phyloP scores from a whole-genome alignment of 495 filamentous ascomycete genomes.

The Aspergillus campestris region DNA sequence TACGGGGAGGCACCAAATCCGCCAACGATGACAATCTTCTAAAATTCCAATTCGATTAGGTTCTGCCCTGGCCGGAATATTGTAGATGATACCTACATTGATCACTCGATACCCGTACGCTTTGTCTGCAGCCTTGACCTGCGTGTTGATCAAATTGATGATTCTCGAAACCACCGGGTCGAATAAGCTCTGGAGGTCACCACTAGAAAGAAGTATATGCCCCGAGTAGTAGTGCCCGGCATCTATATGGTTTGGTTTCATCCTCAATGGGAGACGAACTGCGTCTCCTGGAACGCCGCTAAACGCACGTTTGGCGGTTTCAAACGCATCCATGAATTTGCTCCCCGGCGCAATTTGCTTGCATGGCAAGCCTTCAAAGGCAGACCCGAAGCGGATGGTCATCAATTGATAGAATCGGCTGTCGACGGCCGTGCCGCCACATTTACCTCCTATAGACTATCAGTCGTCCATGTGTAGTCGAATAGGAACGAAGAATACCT shows the following conservation, averaged over 20 bases:
- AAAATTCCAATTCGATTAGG: conserved; percentile 25
- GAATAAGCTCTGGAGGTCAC: conserved; percentile 40
- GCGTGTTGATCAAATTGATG: conserved; percentile 40
- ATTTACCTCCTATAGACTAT: conserved; percentile 27
- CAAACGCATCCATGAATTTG: conserved; percentile 18
- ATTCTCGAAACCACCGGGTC: conserved; percentile 49
- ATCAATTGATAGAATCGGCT: conserved; percentile 39
- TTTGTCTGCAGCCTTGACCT: conserved; percentile 19
- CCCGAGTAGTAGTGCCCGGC: not conserved
- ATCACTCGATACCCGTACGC: not conserved
- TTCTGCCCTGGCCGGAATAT: no score
- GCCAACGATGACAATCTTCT: conserved; percentile 59
- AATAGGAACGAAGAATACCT: not conserved
- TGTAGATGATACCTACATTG: conserved; percentile 15
- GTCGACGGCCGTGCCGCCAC: conserved; percentile 47
- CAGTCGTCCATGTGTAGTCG: no score
- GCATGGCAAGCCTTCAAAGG: conserved; percentile 6
- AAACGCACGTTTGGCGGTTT: conserved; percentile 16
- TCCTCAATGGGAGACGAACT: conserved; percentile 3
- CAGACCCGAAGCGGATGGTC: conserved; percentile 16
- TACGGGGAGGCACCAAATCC: conserved; percentile 60
- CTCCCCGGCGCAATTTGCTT: conserved; percentile 12
- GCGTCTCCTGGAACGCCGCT: conserved; percentile 4
- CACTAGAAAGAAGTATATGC: not conserved
- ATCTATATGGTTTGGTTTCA: not conserved